Base-by-base conservation (phyloP, 106 monocot genomes). In the Dendrobium nobile region DNA sequence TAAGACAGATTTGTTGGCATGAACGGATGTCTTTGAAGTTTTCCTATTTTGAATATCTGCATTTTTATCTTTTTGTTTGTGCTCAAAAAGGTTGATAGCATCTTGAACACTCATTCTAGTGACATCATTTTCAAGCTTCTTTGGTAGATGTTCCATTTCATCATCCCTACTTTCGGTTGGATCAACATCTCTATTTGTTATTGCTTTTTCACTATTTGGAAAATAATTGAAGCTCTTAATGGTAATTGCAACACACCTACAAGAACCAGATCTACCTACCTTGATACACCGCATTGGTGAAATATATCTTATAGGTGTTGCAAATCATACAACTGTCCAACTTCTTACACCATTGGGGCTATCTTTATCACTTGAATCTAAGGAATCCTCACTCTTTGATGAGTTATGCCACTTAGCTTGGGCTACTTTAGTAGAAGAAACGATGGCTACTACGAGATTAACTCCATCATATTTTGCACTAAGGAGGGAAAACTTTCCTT, bases 91-190 rank as follows among this genome's bases (percentile, higher is more conserved):
- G 84, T 76, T 95, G 24, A 99, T 99, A 75, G 95, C 95, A 37
- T 95, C 98, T 87, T 99, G 89, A 73, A 99, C 98, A 54, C 98
- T 99, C 91, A 99, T 95, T 80, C 92, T 92, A 75, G 88, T 83
- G 4, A 88, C 89, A 33, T 87, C 73, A 80, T 75, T 87, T 68
- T 99, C 95, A 82, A 95, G 77, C 85, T 84, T 91, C 82, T 85
- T 95, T 41, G 91, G 45, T 10, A 80, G 84, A 45, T 77, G 75
- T 13, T 88, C 87, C 72, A 67, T 31, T 67, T 87, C 87, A 80
- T 91, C 95, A 81, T 84, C 84, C 24, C 75, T 82, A 70, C 80
- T 87, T 37, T 79, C 73, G 47, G 54, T 89, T 79, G 72, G 86
- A 74, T 88, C 87, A 80, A 75, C 78, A 80, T 89, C 95, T 67